A percentile compares a stretch with the other conserved stretches of the same genome.
Evolutionary conservation across 805 yeast genomes (phyloP).

Genomic region (Candida tallmaniae): DNA sequence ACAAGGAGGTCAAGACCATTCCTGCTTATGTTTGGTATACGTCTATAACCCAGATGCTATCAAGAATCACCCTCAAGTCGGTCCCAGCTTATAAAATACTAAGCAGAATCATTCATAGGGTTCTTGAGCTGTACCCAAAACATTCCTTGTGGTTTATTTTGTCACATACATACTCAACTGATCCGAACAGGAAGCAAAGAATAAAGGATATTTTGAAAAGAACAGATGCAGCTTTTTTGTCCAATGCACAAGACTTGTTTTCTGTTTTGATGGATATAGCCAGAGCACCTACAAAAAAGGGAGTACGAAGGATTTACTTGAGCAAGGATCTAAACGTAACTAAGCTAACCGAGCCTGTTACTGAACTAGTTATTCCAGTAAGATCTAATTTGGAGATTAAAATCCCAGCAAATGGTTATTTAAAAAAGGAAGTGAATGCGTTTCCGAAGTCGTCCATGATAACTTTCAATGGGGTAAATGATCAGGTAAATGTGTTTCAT

Average conservation of each 20-base stretch:
- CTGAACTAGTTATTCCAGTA: constrained; percentile 67
- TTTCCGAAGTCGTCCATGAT: constrained; percentile 39
- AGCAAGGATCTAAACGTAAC: constrained; percentile 37
- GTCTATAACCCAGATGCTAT: constrained; percentile 79
- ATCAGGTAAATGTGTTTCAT: constrained; percentile 62
- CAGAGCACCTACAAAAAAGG: constrained; percentile 30
- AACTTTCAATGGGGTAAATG: constrained; percentile 61
- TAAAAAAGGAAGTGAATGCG: constrained; percentile 39
- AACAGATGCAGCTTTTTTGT: background rate
- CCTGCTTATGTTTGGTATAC: constrained; percentile 66
- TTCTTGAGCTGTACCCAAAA: constrained; percentile 66
- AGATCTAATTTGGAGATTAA: constrained; percentile 63
- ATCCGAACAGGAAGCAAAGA: constrained; percentile 23
- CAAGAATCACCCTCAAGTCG: constrained; percentile 68
- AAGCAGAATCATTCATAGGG: constrained; percentile 49
- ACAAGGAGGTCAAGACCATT: constrained; percentile 28
- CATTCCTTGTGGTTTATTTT: constrained; percentile 84
- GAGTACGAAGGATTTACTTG: constrained; percentile 32
- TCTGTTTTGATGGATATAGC: constrained; percentile 43
- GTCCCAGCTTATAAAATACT: constrained; percentile 52
- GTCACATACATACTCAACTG: constrained; percentile 61
- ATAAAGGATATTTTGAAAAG: constrained; percentile 11
- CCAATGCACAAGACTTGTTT: constrained; percentile 15
- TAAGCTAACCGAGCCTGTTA: constrained; percentile 24
- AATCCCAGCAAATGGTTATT: constrained; percentile 49